Base-by-base conservation (phyloP, 495 filamentous ascomycete species). In the Xylaria flabelliformis region DNA sequence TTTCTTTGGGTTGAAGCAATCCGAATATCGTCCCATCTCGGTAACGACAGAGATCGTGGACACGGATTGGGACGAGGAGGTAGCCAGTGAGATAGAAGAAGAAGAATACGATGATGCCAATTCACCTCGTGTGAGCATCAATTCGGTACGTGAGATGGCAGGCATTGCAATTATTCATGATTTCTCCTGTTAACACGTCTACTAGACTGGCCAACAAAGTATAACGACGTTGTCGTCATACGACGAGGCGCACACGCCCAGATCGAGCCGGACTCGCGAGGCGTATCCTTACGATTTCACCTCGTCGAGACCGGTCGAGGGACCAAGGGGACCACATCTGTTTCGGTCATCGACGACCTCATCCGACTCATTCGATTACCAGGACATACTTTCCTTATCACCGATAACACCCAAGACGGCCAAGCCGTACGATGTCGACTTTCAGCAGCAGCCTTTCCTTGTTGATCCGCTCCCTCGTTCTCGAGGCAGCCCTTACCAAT, bases 261-360 rank as follows among this genome's bases (percentile, higher is more conserved):
- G 84, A 58, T 90, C 89, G 46, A 84, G 83, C 68, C 78, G 77
- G 56, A 80, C 79, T 76, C 78, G 79, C 65, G 75, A 70, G 29
- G 74, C 70, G 46, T 82, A 80, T 59, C 71, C 75, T 4, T 82
- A 81, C 50, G 76, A 76, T 42, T 75, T 79, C 8, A 74, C 78
- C 68, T 74, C 75, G 5, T 75, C 83, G 66, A 91, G 90, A 76
- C 83, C 89, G 46, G 91, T 94, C 2, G 88, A 94, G 76, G 94
- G 94, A 29, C 94, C 94, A 7, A 86, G 84, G 72, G 94, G 95
- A 5, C 95, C 94, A 3, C 95, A 97, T 83, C 85, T 98, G n/a
- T 98, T 98, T 82, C 88, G 93, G 69, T 84, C 83, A 42, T 91
- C 85, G 65, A 84, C 81, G 50, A 82, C 82, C 24, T 82, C 83